These are phyloP conservation scores for Cercospora sp. DNA, from an alignment of 2,329 filamentous ascomycete species.

Conservation along the genomic window DNA sequence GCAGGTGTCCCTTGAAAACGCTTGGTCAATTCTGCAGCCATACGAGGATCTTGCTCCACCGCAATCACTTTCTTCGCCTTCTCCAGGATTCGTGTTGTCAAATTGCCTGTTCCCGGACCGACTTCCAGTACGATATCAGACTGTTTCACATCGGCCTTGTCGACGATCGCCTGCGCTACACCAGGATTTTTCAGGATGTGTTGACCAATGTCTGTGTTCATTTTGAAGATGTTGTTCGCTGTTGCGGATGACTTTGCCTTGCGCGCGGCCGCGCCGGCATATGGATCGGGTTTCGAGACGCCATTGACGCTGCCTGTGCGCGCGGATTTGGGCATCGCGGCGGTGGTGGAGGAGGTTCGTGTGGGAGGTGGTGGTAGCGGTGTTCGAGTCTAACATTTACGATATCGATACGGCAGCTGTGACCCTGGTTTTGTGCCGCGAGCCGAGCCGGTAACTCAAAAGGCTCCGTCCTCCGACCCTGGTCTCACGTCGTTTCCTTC, in stretches of 20 bases:
- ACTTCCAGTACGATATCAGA: conserved; percentile 89
- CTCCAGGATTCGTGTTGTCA: conserved; percentile 86
- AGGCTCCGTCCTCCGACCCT: neutral
- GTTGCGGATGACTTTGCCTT: conserved; percentile 48
- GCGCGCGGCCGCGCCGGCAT: conserved; percentile 45
- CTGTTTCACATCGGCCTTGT: conserved; percentile 87
- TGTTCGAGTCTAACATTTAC: neutral
- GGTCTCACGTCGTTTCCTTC: neutral
- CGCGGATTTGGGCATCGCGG: conserved; percentile 47
- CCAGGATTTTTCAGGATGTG: conserved; percentile 93
- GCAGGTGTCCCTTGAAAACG: conserved; percentile 87
- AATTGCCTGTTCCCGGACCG: conserved; percentile 83
- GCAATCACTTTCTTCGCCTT: conserved; percentile 81
- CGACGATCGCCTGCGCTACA: conserved; percentile 77
- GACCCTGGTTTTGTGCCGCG: neutral
- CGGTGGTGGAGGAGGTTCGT: neutral
- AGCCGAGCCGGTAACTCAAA: neutral
- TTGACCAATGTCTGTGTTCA: conserved; percentile 87
- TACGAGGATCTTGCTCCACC: conserved; percentile 91
- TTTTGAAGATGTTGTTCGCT: conserved; percentile 89
- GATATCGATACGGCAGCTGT: conserved; percentile 6
- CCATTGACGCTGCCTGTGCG: conserved; percentile 37
- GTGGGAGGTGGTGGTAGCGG: neutral
- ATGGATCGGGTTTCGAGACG: conserved; percentile 45
- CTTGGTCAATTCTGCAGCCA: conserved; percentile 93